Base-by-base conservation (phyloP, 2,329 filamentous ascomycete genomes). In the Xylaria sp. region DNA sequence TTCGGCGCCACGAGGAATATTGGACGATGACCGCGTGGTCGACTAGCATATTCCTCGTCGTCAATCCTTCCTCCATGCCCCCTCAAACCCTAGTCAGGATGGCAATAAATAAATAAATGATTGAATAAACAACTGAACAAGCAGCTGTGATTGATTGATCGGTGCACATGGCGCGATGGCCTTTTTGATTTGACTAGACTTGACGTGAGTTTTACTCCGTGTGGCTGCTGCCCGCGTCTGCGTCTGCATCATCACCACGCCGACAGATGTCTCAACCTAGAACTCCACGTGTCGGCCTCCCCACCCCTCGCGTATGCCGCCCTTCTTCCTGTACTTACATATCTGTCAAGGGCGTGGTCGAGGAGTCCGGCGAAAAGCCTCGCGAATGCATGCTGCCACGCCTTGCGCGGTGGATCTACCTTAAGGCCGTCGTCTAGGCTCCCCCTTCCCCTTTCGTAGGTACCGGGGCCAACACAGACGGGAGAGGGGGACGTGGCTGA, bases 21-120 rank as follows among this genome's bases (percentile, higher is more conserved):
- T 70, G 62, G 58, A 61, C 57, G 54, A 55, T 34, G 58, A 44
- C 63, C 69, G 51, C 69, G 69, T 64, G 66, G 69, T 58, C 37
- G 57, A 66, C 69, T 46, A 61, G 69, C 69, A 69, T 71, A 58
- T 34, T 48, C 18, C 54, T 52, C 37, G n/a, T 58, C 56, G 56
- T 7, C 23, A 58, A 58, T 20, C 37, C 37, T 54, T 37, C 34
- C 34, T 6, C 7, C 34, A 4, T 37, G 7, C 34, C 34, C 7
- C 25, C 15, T 25, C 15, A 18, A 15, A 18, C 9, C 23, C 39
- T 6, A 9, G 10, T 56, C 23, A 37, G 8, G 10, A 56, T 25
- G 39, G 15, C 23, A 57, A 44, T 32, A n/a, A 37, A 37, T 37
- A 37, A 37, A 37, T 9, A 37, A 37, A 37, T 37, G 34, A 50